Conservation (phyloP, 2,329 filamentous ascomycete species). For the Stachybotrys chartarum region DNA sequence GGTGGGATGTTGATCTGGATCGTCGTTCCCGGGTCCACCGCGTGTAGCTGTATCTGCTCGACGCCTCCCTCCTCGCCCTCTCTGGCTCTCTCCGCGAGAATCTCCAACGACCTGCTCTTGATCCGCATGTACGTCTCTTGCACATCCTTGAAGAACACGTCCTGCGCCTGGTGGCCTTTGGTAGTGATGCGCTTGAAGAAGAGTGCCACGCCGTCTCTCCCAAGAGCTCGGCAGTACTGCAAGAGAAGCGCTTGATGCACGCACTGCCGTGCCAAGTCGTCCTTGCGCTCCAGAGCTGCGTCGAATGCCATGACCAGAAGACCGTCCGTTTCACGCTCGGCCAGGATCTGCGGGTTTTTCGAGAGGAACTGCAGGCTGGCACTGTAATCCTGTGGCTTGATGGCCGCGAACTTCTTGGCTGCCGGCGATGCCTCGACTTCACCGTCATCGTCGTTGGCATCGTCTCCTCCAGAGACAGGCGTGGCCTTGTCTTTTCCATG, state of each 20-base stretch:
- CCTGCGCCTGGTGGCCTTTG: slow-evolving; percentile 79
- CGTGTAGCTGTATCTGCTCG: slow-evolving; percentile 96
- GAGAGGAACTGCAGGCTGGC: slow-evolving; percentile 69
- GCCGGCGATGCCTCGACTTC: slow-evolving; percentile 69
- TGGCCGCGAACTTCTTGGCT: slow-evolving; percentile 75
- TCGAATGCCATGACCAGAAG: slow-evolving; percentile 90
- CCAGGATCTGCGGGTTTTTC: slow-evolving; percentile 69
- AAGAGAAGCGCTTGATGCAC: slow-evolving; percentile 89
- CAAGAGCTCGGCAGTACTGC: slow-evolving; percentile 89
- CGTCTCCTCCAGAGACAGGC: slow-evolving; percentile 1
- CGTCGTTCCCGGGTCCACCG: slow-evolving; percentile 84
- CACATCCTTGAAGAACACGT: slow-evolving; percentile 89
- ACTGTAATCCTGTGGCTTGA: slow-evolving; percentile 68
- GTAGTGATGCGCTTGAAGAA: slow-evolving; percentile 98
- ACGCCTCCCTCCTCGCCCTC: slow-evolving; percentile 58
- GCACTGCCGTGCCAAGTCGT: slow-evolving; percentile 73
- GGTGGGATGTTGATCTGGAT: slow-evolving; percentile 84
- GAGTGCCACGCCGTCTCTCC: slow-evolving; percentile 76
- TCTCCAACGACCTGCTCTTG: slow-evolving; percentile 66
- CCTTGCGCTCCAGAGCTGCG: slow-evolving; percentile 67
- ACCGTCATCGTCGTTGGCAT: slow-evolving; percentile 55
- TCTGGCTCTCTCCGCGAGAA: slow-evolving; percentile 47
- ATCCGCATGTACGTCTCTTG: slow-evolving; percentile 82
- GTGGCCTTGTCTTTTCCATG: background rate
- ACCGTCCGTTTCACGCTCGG: slow-evolving; percentile 83